Evolutionary conservation across 2,329 filamentous ascomycete species (phyloP).

Genomic region (Pseudogymnoascus sp.): DNA sequence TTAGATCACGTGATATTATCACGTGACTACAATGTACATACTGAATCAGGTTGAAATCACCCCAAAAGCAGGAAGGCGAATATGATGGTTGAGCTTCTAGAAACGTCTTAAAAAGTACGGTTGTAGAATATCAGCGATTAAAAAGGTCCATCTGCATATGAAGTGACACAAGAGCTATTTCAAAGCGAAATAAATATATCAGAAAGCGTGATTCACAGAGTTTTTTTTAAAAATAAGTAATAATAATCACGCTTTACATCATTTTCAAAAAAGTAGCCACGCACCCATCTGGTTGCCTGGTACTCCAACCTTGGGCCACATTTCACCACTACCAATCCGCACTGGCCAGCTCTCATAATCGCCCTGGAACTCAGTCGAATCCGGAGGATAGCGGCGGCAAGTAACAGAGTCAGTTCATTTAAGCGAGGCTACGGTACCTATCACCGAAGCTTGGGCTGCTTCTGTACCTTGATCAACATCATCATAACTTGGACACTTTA

Average conservation of each 20-base stretch:
- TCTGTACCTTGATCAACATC: slow-evolving; percentile 11
- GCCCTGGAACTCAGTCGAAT: slow-evolving; percentile 13
- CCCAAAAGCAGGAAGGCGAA: not conserved
- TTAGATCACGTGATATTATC: not conserved
- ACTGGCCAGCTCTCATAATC: slow-evolving; percentile 14
- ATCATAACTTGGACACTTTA: slow-evolving; percentile 9
- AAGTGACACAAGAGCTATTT: slow-evolving; percentile 7
- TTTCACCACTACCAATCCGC: not conserved
- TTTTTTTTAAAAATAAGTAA: not conserved
- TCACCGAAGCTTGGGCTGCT: slow-evolving; percentile 7
- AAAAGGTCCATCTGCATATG: not conserved
- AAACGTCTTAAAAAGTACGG: not conserved
- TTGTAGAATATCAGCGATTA: not conserved
- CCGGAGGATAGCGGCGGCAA: slow-evolving; percentile 8
- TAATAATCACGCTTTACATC: not conserved
- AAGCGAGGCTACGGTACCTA: slow-evolving; percentile 11
- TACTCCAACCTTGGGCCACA: not conserved
- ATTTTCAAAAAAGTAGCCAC: slow-evolving; percentile 5
- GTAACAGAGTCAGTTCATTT: slow-evolving; percentile 1
- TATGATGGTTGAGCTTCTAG: not conserved
- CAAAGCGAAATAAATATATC: not conserved
- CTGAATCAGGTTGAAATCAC: not conserved
- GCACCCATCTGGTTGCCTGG: slow-evolving; percentile 3
- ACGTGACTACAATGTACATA: not conserved
- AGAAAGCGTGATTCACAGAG: not conserved